Evolutionary conservation across 805 yeast genomes (phyloP), one percentile per base, ranked within the genome.

Genomic region (Candida germanica): DNA sequence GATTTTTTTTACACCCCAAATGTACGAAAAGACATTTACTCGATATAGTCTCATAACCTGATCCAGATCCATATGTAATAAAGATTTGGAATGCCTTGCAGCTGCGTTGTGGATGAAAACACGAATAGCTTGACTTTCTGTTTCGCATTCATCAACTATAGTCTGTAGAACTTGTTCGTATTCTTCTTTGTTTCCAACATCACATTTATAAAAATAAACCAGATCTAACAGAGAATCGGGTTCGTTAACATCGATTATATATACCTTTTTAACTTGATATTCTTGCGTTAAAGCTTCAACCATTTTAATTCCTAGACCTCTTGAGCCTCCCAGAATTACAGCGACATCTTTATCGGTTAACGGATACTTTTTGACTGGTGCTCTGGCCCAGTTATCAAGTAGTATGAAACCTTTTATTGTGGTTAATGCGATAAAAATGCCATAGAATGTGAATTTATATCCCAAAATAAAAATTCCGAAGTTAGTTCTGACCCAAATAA

Each of bases 21-120:
- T 47, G 11, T 52, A 65, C 2, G 71, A 49, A 19, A 64, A 48
- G 1, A 56, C 47, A 34, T 67, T 66, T 15, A 64, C 50, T 20
- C 56, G 46, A 40, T 62, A 62, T 7, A 58, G 44, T 1, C 29
- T 38, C 5, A 40, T 42, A 4, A 69, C 52, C 6, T 55, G 51
- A 1, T 38, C 41, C 3, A 40, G 47, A 0, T 46, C 22, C 26
- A 62, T 27, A 3, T 53, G 47, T 16, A 64, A 33, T 3, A 71
- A 38, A 6, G 59, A 41, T 3, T 54, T 51, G 28, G 45, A 41
- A 33, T 67, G 70, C 26, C 79, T 56, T 1, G 66, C 44, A 3
- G 79, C 82, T 2, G 79, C 80, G 46, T 75, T 75, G 38, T 69
- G 65, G 6, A 76, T 50, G 23, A 71, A 39, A 1, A 69, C 39